Percentiles rank a stretch among this genome's conserved stretches.
phyloP scores from a whole-genome alignment of 345 rosid genomes.

The Ceriops tagal region DNA sequence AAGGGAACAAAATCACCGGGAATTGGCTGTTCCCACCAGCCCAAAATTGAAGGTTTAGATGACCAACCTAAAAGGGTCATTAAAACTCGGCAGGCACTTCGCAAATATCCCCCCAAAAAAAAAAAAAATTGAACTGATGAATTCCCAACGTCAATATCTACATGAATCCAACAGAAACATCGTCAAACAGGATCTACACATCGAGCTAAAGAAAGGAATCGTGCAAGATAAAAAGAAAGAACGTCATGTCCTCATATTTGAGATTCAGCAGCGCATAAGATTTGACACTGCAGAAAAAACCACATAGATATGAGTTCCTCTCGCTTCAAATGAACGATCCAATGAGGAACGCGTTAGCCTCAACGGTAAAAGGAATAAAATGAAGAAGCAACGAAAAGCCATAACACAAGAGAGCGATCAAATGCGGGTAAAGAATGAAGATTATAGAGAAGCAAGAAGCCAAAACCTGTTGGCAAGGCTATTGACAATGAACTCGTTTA shows the following conservation, averaged over 20 bases:
- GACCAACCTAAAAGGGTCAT: neutral
- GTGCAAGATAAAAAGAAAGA: too few species aligned
- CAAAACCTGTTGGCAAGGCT: constrained; percentile 80
- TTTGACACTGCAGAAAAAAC: constrained; percentile 1
- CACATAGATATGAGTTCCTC: constrained; percentile 13
- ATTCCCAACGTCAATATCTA: neutral
- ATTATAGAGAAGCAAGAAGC: neutral
- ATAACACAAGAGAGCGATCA: neutral
- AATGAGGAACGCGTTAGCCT: constrained; percentile 29
- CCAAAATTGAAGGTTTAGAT: constrained; percentile 20
- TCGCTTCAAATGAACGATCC: constrained; percentile 59
- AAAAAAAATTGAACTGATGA: neutral
- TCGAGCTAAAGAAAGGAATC: too few species aligned
- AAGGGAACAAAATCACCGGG: constrained; percentile 21
- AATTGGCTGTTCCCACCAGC: constrained; percentile 7
- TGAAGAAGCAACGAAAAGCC: neutral
- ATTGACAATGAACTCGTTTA: constrained; percentile 74
- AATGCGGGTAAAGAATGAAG: neutral
- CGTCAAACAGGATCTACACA: neutral
- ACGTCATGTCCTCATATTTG: neutral
- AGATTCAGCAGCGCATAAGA: constrained; percentile 5
- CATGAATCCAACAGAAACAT: neutral
- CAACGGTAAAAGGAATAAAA: constrained; percentile 17
- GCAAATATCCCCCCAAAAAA: too few species aligned
- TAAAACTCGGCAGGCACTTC: neutral